Percentiles rank a stretch among this genome's conserved stretches.
Conservation (phyloP, 768 basidiomycete genomes). For the Auriculariales sp. region DNA sequence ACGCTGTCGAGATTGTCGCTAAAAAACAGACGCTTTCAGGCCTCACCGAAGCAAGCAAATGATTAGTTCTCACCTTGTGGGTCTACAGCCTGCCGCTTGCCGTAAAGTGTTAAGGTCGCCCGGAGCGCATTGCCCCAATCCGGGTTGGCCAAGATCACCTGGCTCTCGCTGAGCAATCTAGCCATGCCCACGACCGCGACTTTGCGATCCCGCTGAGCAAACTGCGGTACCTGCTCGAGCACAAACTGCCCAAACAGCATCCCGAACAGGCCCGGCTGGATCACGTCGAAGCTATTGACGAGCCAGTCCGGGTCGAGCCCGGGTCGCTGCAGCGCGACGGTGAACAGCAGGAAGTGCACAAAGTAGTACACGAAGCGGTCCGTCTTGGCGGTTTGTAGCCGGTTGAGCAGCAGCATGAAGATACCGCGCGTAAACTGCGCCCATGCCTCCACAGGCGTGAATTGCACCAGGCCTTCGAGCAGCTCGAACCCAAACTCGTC, state of each 20-base stretch:
- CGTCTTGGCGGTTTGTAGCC: conserved; percentile 81
- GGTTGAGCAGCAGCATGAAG: conserved; percentile 59
- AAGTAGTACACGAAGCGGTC: conserved; percentile 78
- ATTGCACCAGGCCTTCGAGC: conserved; percentile 56
- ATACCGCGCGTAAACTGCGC: conserved; percentile 61
- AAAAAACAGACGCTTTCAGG: no score
- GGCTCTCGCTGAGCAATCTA: conserved; percentile 61
- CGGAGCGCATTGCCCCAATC: no score
- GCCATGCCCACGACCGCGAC: conserved; percentile 69
- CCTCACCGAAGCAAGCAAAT: no score
- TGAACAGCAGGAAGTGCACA: conserved; percentile 61
- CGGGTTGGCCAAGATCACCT: conserved; percentile 52
- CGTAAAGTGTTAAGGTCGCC: no score
- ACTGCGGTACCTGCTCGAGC: conserved; percentile 65
- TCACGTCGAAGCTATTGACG: conserved; percentile 61
- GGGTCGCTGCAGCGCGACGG: conserved; percentile 58
- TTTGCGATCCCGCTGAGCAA: conserved; percentile 74
- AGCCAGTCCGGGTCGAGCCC: conserved; percentile 69
- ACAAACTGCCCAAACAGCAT: conserved; percentile 68
- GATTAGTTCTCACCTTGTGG: no score
- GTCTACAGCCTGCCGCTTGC: no score
- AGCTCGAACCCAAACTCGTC: conserved; percentile 89
- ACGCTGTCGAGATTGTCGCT: no score
- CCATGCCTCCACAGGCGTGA: conserved; percentile 55
- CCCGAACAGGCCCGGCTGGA: conserved; percentile 75